Percentiles rank a stretch among this genome's conserved stretches.
Evolutionary conservation across 1,284 basidiomycete species (phyloP).

Genomic region (Cryptococcus jaspeensis): DNA sequence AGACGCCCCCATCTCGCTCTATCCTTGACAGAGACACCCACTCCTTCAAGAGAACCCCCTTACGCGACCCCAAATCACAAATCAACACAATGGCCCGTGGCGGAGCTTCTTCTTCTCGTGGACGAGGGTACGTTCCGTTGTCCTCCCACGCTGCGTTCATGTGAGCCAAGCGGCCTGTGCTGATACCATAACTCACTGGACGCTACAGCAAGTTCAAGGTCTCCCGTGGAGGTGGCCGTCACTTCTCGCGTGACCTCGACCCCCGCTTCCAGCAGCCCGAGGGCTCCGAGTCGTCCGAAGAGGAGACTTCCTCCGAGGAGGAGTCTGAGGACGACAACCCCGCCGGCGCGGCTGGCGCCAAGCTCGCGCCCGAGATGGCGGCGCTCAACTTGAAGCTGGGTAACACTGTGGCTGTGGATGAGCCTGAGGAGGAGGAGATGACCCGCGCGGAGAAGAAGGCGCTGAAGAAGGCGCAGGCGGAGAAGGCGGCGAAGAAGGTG

Average conservation of each 20-base stretch:
- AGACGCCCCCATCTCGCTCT: no score
- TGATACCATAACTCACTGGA: background rate
- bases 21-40: no score
- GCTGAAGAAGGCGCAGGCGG: slow-evolving; percentile 64
- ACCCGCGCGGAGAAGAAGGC: slow-evolving; percentile 66
- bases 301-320: slow-evolving; percentile 33
- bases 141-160: background rate
- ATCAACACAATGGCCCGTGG: slow-evolving; percentile 29
- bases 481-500: slow-evolving; percentile 47
- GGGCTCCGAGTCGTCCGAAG: slow-evolving; percentile 27
- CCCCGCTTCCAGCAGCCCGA: slow-evolving; percentile 30
- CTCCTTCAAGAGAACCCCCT: no score
- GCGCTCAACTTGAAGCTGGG: slow-evolving; percentile 47
- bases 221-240: slow-evolving; percentile 80
- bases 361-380: slow-evolving; percentile 48
- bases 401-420: slow-evolving; percentile 44
- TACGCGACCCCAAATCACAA: background rate
- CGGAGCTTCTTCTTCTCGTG: slow-evolving; percentile 36
- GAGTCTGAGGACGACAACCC: slow-evolving; percentile 22
- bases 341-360: slow-evolving; percentile 16
- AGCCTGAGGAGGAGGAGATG: slow-evolving; percentile 56
- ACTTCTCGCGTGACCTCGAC: slow-evolving; percentile 62
- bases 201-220: slow-evolving; percentile 67
- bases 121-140: slow-evolving; percentile 37
- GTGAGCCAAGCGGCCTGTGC: background rate